Base-by-base conservation (phyloP, 176 grass and related monocot genomes). In the Carex pumila region DNA sequence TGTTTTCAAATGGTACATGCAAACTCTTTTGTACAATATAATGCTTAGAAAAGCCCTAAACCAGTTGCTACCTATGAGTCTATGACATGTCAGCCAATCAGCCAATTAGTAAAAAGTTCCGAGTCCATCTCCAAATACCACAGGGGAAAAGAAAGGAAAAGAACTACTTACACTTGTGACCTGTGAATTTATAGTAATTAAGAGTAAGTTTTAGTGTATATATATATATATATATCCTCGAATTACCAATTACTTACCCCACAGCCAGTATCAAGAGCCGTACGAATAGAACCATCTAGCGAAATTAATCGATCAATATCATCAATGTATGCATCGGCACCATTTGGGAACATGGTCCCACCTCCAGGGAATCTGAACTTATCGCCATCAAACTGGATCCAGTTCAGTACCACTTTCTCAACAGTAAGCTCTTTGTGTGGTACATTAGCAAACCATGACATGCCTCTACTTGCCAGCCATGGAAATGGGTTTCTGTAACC, bases 361-460 rank as follows among this genome's bases (percentile, higher is more conserved):
- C 84, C 87, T 14, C 84, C 81, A 7, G 31, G 81, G 75, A 89
- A 82, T 19, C 81, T 82, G 81, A 91, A 73, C 71, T 86, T 71
- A 70, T 77, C 58, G 4, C 74, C 88, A 58, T 84, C 74, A 10
- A 87, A 37, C 6, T n/a, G 62, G 29, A 80, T 81, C 80, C 81
- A 75, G 17, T 87, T 72, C 54, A 70, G 88, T 10, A 90, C 88
- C 1, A 87, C 87, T 75, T 85, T 70, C 89, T 52, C 83, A 15
- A 76, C 84, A 10, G 89, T 75, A 18, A 86, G 85, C 36, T 90
- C 85, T 73, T 45, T 85, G 43, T 87, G 88, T 30, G 88, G 84
- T n/a, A 86, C 86, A 87, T 88, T 88, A 5, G 86, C 86, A 56
- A 88, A 89, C 88, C 86, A 90, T 47, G 71, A 71, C 79, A 84